Evolutionary conservation across 2,329 filamentous ascomycete genomes (phyloP), one percentile per base, ranked within the genome.

Genomic region (Fusarium phyllophilum): DNA sequence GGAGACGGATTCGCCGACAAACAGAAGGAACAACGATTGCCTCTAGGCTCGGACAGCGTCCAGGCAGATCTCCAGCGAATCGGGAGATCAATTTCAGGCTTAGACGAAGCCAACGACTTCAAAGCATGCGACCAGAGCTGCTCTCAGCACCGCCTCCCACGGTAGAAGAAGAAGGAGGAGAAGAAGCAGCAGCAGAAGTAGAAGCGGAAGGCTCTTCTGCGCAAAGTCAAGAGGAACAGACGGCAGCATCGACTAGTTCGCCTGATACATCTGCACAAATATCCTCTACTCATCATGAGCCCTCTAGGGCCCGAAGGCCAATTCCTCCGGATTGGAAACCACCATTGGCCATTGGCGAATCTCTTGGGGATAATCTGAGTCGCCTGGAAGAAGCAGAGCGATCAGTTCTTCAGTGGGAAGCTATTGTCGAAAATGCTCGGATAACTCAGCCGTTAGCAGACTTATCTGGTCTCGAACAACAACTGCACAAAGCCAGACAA

Each of bases 361-460:
- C 75, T 20, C 66, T 78, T 20, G 77, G 77, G 18, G 62, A 75
- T 15, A 74, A 77, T 8, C 45, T 78, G 8, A 78, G 77, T 15
- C 67, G 67, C 5, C 26, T 78, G 15, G 77, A 78, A 48, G 54
- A 73, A 46, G 77, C 77, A 45, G 72, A 78, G 34, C 68, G 77
- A 22, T 64, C 58, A 13, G 70, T 77, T 1, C 49, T 77, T 26
- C 77, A 78, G 51, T 78, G 77, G 77, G 74, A 78, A 44, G 75
- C 74, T 15, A 78, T 78, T 26, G 38, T 78, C 10, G 62, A 68
- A 17, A 77, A 77, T 36, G 44, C 65, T 8, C 75, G 67, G 13
- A 46, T 58, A 60, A 69, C 49, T 15, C 74, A 78, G 33, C 75
- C 77, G 11, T 24, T 34, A 20, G 75, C 65, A 45, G 68, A 78